Conservation (phyloP, 495 filamentous ascomycete genomes). For the Halenospora varia region DNA sequence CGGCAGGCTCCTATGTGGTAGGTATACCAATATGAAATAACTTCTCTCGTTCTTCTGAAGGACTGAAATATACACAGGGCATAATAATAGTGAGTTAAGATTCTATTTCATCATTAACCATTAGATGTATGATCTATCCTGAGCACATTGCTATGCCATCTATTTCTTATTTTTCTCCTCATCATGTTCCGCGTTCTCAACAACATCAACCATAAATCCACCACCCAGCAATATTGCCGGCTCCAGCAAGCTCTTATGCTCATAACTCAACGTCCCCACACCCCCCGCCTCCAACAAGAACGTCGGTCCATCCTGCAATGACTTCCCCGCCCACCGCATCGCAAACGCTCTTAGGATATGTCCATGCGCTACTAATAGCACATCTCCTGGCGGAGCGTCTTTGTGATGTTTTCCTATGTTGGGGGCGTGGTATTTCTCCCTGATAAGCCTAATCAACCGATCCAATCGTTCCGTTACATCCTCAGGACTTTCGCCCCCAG, state of each 20-base stretch:
- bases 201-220: conserved; percentile 56
- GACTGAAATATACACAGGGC: no score
- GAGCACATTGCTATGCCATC: no score
- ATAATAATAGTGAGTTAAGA: no score
- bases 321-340: conserved; percentile 77
- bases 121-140: no score
- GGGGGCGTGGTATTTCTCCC: conserved; percentile 49
- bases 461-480: conserved; percentile 46
- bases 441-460: conserved; percentile 69
- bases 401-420: conserved; percentile 45
- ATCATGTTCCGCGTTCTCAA: conserved; percentile 25
- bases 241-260: conserved; percentile 61
- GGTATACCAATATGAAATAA: no score
- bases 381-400: conserved; percentile 35
- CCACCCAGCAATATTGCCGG: conserved; percentile 68
- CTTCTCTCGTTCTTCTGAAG: no score
- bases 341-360: conserved; percentile 88
- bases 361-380: conserved; percentile 71
- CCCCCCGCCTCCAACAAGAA: conserved; percentile 80
- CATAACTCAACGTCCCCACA: conserved; percentile 76
- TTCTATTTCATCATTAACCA: no score
- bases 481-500: conserved; percentile 48
- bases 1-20: no score
- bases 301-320: conserved; percentile 58
- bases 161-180: background rate